Conservation (phyloP, 129 eudicot species). For the Centella asiatica region DNA sequence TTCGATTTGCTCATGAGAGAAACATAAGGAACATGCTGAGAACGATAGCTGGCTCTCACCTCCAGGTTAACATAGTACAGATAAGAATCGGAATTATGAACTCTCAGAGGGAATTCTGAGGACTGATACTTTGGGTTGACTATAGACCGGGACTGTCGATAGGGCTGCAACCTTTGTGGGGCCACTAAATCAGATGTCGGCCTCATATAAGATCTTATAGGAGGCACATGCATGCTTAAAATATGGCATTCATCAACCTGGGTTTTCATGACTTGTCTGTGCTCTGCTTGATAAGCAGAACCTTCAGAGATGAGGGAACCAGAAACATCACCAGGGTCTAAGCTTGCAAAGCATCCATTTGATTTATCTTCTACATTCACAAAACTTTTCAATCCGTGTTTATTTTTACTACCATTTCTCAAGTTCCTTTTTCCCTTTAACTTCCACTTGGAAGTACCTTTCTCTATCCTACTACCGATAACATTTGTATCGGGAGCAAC, state of each 20-base stretch:
- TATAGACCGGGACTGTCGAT: slow-evolving; percentile 40
- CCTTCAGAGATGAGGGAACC: slow-evolving; percentile 8
- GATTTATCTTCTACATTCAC: slow-evolving; percentile 11
- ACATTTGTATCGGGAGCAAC: slow-evolving; percentile 29
- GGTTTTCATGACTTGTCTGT: slow-evolving; percentile 19
- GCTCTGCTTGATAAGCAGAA: neutral
- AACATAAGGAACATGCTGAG: slow-evolving; percentile 53
- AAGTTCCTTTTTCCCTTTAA: slow-evolving; percentile 67
- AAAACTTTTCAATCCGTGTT: slow-evolving; percentile 12
- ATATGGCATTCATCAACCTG: slow-evolving; percentile 23
- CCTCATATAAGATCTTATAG: neutral
- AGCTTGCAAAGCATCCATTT: slow-evolving; percentile 5
- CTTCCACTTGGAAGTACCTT: slow-evolving; percentile 72
- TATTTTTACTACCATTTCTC: slow-evolving; percentile 31
- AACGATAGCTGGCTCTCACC: slow-evolving; percentile 36
- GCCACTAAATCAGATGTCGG: slow-evolving; percentile 7
- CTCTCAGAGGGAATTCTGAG: slow-evolving; percentile 33
- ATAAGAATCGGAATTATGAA: slow-evolving; percentile 15
- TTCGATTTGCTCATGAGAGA: slow-evolving; percentile 59
- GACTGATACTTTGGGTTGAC: slow-evolving; percentile 40
- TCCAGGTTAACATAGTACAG: slow-evolving; percentile 56
- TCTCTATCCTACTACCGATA: slow-evolving; percentile 22
- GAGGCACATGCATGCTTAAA: slow-evolving; percentile 17
- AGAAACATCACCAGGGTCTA: slow-evolving; percentile 10
- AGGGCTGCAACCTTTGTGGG: slow-evolving; percentile 36